Evolutionary conservation across 2,329 filamentous ascomycete species (phyloP).

Genomic region (Amylocarpus encephaloides): DNA sequence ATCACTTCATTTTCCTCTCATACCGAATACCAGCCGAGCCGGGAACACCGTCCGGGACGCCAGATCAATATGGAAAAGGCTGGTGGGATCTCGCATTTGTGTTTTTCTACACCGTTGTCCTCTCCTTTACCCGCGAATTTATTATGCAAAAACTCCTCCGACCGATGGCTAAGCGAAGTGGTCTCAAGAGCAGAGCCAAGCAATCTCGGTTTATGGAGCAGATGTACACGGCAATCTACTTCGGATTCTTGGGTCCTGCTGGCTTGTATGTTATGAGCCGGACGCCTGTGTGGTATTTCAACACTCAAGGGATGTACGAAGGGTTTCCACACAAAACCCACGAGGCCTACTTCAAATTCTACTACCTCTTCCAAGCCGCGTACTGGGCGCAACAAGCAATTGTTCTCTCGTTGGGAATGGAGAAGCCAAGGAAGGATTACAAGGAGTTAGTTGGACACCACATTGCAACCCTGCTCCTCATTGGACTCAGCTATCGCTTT

Average conservation of each 20-base stretch:
- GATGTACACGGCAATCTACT: conserved; percentile 89
- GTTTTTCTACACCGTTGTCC: conserved; percentile 78
- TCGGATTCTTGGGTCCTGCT: conserved; percentile 71
- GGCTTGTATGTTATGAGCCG: conserved; percentile 86
- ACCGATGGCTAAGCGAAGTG: conserved; percentile 63
- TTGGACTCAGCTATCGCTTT: conserved; percentile 84
- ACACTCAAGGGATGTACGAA: conserved; percentile 85
- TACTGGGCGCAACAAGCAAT: conserved; percentile 96
- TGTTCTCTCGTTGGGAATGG: conserved; percentile 76
- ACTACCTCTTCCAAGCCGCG: conserved; percentile 88
- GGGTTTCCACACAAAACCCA: conserved; percentile 78
- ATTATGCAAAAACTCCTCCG: conserved; percentile 86
- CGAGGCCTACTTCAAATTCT: conserved; percentile 80
- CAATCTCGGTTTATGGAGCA: conserved; percentile 94
- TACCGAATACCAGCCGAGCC: conserved; percentile 59
- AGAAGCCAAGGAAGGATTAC: conserved; percentile 93
- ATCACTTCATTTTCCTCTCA: conserved; percentile 82
- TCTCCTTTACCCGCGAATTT: conserved; percentile 92
- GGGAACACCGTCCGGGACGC: conserved; percentile 36
- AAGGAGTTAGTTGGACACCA: conserved; percentile 90
- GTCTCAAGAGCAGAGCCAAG: conserved; percentile 68
- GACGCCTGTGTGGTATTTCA: conserved; percentile 95
- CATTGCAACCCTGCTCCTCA: conserved; percentile 79
- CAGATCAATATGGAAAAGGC: conserved; percentile 80
- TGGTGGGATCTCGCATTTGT: conserved; percentile 80